Evolutionary conservation across 768 basidiomycete species (phyloP), one percentile per base, ranked within the genome.

Genomic region (Mycena crocata): DNA sequence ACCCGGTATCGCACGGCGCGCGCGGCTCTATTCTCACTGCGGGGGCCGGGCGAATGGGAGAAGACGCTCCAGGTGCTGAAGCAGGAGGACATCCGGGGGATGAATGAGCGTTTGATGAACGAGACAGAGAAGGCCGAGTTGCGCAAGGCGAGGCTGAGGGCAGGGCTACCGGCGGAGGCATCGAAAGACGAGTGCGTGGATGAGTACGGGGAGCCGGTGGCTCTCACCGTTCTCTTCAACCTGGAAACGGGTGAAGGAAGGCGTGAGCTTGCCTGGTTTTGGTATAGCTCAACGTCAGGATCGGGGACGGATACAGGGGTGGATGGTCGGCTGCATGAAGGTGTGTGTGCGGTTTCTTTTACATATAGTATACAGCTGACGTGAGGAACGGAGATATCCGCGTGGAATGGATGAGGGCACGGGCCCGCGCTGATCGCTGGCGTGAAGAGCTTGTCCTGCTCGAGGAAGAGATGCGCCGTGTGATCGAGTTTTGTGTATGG

Each of bases 391-490:
- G 32, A 66, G 67, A 61, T 34, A 46, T 73, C 15, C 72, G 70
- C 6, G 56, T 79, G 7, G 76, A 78, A 26, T 79, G 76, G 76
- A 58, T 62, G 0, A 79, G 77, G 66, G 59, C 68, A 2, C 62
- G 57, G 0, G 75, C 75, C 0, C 54, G 76, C 9, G 72, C 67
- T 6, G 49, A 67, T 10, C 67, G 76, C 6, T 76, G 74, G 74
- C 37, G 52, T 15, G 78, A 79, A 39, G 77, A 78, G 46, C 56
- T 76, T 19, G 23, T 50, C 1, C 62, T 76, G 1, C 46, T 76
- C 2, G 56, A 57, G 2, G 76, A 78, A 56, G 79, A 80, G 65
- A 80, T 79, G 79, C 49, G 74, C 0, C 67, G 74, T 0, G 52
- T 66, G 1, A 21, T 73, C 0, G 48, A 37, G 13, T 80, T 62